Percentiles rank a stretch among this genome's conserved stretches.
phyloP scores from a whole-genome alignment of 257 asterid genomes.

The Misopates orontium region DNA sequence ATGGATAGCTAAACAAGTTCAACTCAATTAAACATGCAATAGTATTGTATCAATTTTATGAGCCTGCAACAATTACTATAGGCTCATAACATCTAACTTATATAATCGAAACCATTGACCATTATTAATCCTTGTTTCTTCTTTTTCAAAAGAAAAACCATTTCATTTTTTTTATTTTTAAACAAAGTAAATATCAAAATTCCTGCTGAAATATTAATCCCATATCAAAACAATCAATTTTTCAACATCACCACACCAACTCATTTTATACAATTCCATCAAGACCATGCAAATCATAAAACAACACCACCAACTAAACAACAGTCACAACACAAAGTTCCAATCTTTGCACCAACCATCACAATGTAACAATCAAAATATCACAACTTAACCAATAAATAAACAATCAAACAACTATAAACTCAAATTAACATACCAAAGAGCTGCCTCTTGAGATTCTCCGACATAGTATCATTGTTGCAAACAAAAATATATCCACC shows the following conservation, averaged over 20 bases:
- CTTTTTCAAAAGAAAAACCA: no score
- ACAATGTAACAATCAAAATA: neutral
- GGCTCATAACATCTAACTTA: neutral
- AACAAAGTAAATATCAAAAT: neutral
- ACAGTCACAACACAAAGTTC: neutral
- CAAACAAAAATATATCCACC: slow-evolving; percentile 98
- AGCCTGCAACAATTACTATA: neutral
- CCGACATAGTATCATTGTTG: slow-evolving; percentile 97
- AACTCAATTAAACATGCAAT: neutral
- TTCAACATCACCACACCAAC: no score
- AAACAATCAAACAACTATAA: no score
- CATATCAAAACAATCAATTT: neutral
- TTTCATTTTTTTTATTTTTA: no score
- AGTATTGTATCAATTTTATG: neutral
- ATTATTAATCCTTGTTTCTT: no score
- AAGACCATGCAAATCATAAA: neutral
- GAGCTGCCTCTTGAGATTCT: slow-evolving; percentile 87
- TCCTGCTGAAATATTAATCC: neutral
- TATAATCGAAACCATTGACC: no score
- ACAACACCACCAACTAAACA: neutral
- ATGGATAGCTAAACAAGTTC: neutral
- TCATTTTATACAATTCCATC: no score
- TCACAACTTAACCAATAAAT: no score
- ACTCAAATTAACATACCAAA: slow-evolving; percentile 55
- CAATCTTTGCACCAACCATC: neutral